Evolutionary conservation across 169 alveolate genomes (phyloP).

Genomic region (Plasmodium fragile): DNA sequence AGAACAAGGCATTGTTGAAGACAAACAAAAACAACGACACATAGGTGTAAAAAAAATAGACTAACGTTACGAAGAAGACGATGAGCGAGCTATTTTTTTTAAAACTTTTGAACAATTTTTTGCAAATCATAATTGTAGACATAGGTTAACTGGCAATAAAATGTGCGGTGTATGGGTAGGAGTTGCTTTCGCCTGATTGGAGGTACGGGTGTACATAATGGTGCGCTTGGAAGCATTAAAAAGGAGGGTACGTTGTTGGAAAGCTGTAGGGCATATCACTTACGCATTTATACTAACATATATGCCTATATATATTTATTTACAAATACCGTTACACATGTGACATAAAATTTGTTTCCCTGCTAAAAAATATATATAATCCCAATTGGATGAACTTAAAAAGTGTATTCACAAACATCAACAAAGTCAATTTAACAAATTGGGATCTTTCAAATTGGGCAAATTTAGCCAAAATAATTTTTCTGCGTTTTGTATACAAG

Average conservation of each 20-base stretch:
- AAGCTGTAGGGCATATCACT: background rate
- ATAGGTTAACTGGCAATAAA: background rate
- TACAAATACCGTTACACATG: background rate
- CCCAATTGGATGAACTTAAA: background rate
- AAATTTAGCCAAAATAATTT: background rate
- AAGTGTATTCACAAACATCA: background rate
- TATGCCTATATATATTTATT: background rate
- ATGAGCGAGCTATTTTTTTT: constrained; percentile 68
- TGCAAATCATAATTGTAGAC: constrained; percentile 54
- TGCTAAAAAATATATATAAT: background rate
- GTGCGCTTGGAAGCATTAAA: constrained; percentile 11
- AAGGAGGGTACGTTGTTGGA: background rate
- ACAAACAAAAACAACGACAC: constrained; percentile 63
- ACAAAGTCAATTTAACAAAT: background rate
- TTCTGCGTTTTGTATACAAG: constrained; percentile 6
- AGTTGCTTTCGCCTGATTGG: background rate
- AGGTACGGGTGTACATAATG: background rate
- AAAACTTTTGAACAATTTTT: constrained; percentile 52
- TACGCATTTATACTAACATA: background rate
- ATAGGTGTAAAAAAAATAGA: constrained; percentile 65
- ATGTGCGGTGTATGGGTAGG: background rate
- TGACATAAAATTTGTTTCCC: background rate
- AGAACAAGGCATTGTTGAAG: constrained; percentile 63
- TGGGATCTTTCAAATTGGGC: background rate
- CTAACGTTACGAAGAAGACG: constrained; percentile 43